Conservation (phyloP, 179 eudicot species). For the Beta lomatogona region DNA sequence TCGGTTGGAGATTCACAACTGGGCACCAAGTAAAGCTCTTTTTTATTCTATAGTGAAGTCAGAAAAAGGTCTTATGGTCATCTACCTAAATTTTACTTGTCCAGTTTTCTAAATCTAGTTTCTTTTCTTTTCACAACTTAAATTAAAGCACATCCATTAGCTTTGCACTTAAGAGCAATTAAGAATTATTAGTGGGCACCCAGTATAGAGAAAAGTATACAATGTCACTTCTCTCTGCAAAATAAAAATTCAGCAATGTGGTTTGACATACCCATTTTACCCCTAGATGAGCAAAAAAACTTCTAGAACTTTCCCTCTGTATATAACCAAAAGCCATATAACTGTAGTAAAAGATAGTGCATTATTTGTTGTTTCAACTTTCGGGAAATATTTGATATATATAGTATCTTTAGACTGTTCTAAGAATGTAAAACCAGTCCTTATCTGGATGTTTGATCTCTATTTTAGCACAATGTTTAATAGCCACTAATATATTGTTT, state of each 20-base stretch:
- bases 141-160: background rate
- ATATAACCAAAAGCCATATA: background rate
- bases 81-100: background rate
- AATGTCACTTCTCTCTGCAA: too few relatives aligned
- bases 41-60: constrained; percentile 3
- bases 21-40: background rate
- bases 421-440: constrained; percentile 9
- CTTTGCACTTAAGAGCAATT: background rate
- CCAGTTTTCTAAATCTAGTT: background rate
- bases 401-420: background rate
- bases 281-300: too few relatives aligned
- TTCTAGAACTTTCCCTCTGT: too few relatives aligned
- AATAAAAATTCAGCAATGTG: too few relatives aligned
- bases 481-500: constrained; percentile 17
- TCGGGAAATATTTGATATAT: background rate
- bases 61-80: constrained; percentile 8
- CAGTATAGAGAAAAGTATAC: too few relatives aligned
- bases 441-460: background rate
- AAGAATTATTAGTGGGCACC: background rate
- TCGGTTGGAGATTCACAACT: too few relatives aligned
- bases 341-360: too few relatives aligned
- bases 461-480: constrained; percentile 10
- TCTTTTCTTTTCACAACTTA: background rate
- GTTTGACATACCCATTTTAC: too few relatives aligned
- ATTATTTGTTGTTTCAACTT: background rate